Base-by-base conservation (phyloP, 179 eudicot genomes). In the Drosera spatulata region DNA sequence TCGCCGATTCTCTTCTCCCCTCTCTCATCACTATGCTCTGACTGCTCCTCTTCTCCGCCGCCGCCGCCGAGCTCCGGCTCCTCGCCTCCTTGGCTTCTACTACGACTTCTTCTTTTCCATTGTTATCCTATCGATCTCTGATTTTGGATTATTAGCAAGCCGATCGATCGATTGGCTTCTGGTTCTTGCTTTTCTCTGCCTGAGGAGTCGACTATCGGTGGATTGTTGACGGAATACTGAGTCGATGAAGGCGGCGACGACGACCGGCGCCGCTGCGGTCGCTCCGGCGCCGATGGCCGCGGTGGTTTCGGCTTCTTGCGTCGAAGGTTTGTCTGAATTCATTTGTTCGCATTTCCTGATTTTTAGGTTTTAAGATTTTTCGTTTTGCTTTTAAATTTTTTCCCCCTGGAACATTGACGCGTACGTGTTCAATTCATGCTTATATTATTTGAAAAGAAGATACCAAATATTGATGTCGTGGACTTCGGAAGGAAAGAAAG, bases 221-320 rank as follows among this genome's bases (percentile, higher is more conserved):
- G 11, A 41, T 4, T 69, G 12, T 71, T 44, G 48, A 60, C 66
- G 58, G 71, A 22, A 22, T 22, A 54, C 53, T 43, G 13, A 55
- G 41, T 47, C 63, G 33, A 76, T 84, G 91, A 82, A 84, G 81
- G 56, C 79, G 58, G 59, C 86, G 91, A 82, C 82, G 80, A 59
- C 86, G 63, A 59, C 64, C 7, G 65, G 66, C 64, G 62, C 68
- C 7, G 77, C 74, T 68, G 81, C 82, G 41, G 73, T 56, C 59
- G 51, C 69, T 60, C 76, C 58, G 52, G 66, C 75, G 12, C 43
- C 66, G 46, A 43, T 7, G 45, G 45, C 10, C 14, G 72, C 39
- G 81, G 83, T 76, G 88, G 94, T 85, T 56, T 55, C 62, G 49
- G 68, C 66, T 63, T 22, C 48, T 5, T 60, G 48, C 52, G 8